Conservation (phyloP, 495 filamentous ascomycete species). For the Penicillium waksmanii region DNA sequence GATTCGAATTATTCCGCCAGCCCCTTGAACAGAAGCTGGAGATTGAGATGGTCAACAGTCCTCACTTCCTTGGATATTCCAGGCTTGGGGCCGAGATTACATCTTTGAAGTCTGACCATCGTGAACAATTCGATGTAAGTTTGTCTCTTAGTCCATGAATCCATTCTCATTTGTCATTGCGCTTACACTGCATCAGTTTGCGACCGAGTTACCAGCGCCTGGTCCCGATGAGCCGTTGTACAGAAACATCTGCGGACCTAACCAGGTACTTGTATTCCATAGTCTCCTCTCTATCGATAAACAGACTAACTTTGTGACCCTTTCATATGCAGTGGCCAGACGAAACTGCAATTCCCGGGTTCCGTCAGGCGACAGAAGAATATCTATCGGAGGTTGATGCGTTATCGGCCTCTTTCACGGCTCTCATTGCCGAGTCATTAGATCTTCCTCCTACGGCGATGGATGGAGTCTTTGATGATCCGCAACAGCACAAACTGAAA, state of each 20-base stretch:
- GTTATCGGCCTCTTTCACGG: constrained; percentile 76
- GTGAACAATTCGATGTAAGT: constrained; percentile 91
- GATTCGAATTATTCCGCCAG: constrained; percentile 78
- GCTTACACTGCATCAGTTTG: constrained; percentile 36
- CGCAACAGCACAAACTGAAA: constrained; percentile 89
- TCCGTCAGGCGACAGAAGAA: constrained; percentile 67
- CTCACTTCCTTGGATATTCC: constrained; percentile 60
- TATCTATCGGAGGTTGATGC: constrained; percentile 77
- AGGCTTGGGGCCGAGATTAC: constrained; percentile 54
- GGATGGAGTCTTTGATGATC: constrained; percentile 69
- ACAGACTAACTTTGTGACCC: background rate
- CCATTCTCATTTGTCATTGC: background rate
- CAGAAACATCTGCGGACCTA: constrained; percentile 80
- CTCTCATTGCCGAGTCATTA: constrained; percentile 85
- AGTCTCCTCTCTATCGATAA: background rate
- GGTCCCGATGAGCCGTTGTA: constrained; percentile 67
- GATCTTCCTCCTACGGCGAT: constrained; percentile 74
- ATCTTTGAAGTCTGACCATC: constrained; percentile 44
- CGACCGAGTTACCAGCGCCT: constrained; percentile 69
- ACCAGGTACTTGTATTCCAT: constrained; percentile 44
- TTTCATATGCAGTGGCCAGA: constrained; percentile 71
- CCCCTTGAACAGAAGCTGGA: constrained; percentile 79
- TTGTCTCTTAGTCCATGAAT: background rate
- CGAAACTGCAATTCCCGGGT: constrained; percentile 64
- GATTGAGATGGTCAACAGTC: constrained; percentile 89